Evolutionary conservation across 2,329 filamentous ascomycete genomes (phyloP).

Genomic region (Fusarium sp.): DNA sequence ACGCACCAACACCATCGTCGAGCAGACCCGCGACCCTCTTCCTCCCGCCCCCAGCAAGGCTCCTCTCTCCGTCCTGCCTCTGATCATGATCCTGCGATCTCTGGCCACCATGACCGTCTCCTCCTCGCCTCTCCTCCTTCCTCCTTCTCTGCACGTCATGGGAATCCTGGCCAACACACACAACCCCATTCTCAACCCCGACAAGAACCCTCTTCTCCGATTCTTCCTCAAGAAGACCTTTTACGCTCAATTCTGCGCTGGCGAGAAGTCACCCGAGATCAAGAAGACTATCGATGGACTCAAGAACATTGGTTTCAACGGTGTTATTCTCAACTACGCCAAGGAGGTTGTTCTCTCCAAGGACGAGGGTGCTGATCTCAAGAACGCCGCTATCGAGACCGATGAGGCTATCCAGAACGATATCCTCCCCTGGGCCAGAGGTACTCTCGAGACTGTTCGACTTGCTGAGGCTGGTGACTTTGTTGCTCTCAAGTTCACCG

Average conservation of each 20-base stretch:
- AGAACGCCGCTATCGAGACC: conserved; percentile 60
- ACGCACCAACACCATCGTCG: conserved; percentile 51
- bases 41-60: conserved; percentile 47
- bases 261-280: conserved; percentile 78
- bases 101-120: conserved; percentile 76
- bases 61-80: conserved; percentile 74
- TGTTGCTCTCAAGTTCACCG: conserved; percentile 81
- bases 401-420: conserved; percentile 66
- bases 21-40: conserved; percentile 48
- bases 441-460: conserved; percentile 78
- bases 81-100: conserved; percentile 74
- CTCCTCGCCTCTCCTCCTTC: conserved; percentile 75
- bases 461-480: conserved; percentile 73
- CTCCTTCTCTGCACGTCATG: conserved; percentile 76
- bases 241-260: conserved; percentile 92
- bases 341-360: conserved; percentile 80
- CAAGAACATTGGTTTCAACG: conserved; percentile 80
- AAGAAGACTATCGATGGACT: conserved; percentile 71
- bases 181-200: conserved; percentile 75
- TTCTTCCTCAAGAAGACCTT: conserved; percentile 82
- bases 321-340: conserved; percentile 87
- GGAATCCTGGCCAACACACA: conserved; percentile 75
- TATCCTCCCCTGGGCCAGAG: conserved; percentile 76
- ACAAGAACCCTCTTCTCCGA: conserved; percentile 77
- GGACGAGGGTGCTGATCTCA: conserved; percentile 59